Evolutionary conservation across 352 stramenopile species (phyloP), one percentile per base, ranked within the genome.

Genomic region (Pythium coloratum): DNA sequence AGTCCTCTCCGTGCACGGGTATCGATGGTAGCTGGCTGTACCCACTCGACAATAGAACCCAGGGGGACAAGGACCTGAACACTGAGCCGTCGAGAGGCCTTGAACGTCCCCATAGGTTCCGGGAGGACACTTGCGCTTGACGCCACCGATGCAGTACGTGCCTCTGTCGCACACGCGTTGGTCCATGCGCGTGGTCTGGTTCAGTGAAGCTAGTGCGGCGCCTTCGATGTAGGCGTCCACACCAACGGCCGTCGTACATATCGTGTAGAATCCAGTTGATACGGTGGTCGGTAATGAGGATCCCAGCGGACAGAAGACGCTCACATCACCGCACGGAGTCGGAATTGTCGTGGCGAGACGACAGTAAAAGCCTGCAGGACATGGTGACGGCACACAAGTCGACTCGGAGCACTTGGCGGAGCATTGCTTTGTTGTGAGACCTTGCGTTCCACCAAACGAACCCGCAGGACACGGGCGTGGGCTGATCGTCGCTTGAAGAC

Each of bases 11-110:
- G 64, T 64, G 54, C 86, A 92, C 13, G 82, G 76, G 24, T 71
- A 44, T n/a, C 55, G 50, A 4, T 40, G 62, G 55, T 76, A 88
- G 32, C 78, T 62, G n/a, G 56, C 55, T 2, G 80, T 84, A 28
- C 86, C 86, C 7, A 68, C 40, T 10, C 80, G 83, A 58, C 83
- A 94, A 54, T 76, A 91, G 63, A 88, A 91, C 2, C 86, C 86
- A 28, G 73, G 58, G 9, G 86, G 83, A 49, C 86, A 94, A n/a
- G 59, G 62, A 6, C 69, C 82, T 5, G 76, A 86, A 55, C 83
- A 94, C 28, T 67, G 54, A 6, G 78, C 64, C 2, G 66, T 86
- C 7, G 74, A 59, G 9, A 92, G 72, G 3, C 75, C 77, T 57
- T 69, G 28, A 0, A 55, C 69, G 24, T 46, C 50, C 2, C 85